Evolutionary conservation across 306 rosid species (phyloP), one percentile per base, ranked within the genome.

Genomic region (Albizia julibrissin): DNA sequence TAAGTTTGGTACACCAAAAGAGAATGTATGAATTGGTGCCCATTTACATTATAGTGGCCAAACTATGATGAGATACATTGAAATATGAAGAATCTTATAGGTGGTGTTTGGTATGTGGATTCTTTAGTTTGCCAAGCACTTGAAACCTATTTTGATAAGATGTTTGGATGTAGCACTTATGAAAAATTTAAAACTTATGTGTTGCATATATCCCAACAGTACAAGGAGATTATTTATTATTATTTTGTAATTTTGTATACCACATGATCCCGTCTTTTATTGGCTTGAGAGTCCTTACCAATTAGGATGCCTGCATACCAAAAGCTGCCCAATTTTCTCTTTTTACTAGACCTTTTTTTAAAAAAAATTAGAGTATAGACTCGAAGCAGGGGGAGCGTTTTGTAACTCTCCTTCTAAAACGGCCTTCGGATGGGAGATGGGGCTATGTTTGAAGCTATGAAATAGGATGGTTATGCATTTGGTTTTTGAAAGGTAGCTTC

Each of bases 361-460:
- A 0, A 2, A 4, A 14, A 5, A 39, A 77, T 27, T 10, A 39
- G 75, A 61, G 44, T 31, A 42, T 16, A 78, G 44, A 77, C 72
- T 44, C 0, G 49, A 46, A 69, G 75, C 18, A 5, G 54, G 37
- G 58, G 33, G 27, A 24, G 39, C 64, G 31, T 31, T 0, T 8
- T 50, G 47, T 26, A 46, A 24, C 40, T 26, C 67, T 76, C 66
- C 64, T 79, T 67, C 52, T 70, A 18, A 42, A 47, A 75, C 69
- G 39, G 40, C 50, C 46, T 75, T 50, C 29, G 50, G 42, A 44
- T 39, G 68, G 61, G 64, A 42, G 27, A 27, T 26, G 39, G 50
- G 78, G 10, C 54, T 76, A 8, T 76, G 68, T 47, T 75, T 75
- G 34, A 42, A 83, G 69, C 52, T 64, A 73, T 44, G 52, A 72